Conservation (phyloP, 176 grass and related monocot species). For the Rhynchospora tenuis region DNA sequence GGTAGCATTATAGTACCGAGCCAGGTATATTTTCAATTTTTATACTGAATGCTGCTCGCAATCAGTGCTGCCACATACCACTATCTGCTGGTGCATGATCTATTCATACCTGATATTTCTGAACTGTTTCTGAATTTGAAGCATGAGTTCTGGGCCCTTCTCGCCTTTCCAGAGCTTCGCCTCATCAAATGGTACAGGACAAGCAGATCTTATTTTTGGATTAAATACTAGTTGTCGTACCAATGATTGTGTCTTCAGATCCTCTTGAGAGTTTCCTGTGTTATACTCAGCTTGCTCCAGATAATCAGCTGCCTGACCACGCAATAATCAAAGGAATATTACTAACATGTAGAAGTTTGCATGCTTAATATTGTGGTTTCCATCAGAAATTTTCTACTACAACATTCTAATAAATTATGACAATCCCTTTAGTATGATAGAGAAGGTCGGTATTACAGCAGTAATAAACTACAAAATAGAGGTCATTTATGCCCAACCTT, state of each 20-base stretch:
- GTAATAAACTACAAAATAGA: neutral
- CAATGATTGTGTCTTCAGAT: conserved; percentile 79
- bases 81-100: neutral
- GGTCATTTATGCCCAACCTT: neutral
- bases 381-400: neutral
- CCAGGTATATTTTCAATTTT: neutral
- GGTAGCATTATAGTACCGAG: neutral
- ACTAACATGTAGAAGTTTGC: neutral
- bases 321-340: neutral
- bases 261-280: conserved; percentile 71
- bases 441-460: neutral
- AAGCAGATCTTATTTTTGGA: conserved; percentile 64
- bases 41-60: neutral
- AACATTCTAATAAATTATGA: neutral
- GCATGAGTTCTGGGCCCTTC: conserved; percentile 81
- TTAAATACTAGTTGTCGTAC: conserved; percentile 71
- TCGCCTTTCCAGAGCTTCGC: conserved; percentile 88
- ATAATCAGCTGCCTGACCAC: conserved; percentile 71
- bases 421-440: neutral
- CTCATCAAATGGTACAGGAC: conserved; percentile 76
- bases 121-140: conserved; percentile 84
- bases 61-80: neutral
- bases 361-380: neutral
- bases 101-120: conserved; percentile 74
- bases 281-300: conserved; percentile 93